Conservation (phyloP, 331 rosid genomes). For the Quercus phellos region DNA sequence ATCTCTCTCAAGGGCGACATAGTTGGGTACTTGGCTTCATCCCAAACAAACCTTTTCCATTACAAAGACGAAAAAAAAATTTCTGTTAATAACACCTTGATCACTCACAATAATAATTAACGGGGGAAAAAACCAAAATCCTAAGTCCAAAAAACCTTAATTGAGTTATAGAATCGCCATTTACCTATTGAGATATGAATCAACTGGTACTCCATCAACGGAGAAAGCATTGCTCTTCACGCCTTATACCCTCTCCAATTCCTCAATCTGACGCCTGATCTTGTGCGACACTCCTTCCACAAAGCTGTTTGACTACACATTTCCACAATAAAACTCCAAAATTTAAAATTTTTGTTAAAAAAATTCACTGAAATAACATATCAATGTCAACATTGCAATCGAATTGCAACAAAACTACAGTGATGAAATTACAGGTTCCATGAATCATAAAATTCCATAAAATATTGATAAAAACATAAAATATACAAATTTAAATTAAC, state of each 20-base stretch:
- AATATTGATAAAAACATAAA: background rate
- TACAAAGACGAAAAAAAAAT: background rate
- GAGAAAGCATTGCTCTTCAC: constrained; percentile 54
- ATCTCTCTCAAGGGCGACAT: constrained; percentile 73
- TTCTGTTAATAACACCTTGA: background rate
- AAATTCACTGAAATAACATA: background rate
- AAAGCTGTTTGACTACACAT: constrained; percentile 66
- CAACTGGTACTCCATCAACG: constrained; percentile 90
- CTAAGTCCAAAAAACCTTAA: background rate
- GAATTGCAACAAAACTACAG: background rate
- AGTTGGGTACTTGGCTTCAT: constrained; percentile 89
- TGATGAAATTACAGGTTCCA: background rate
- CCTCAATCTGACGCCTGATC: constrained; percentile 95
- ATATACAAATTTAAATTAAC: background rate
- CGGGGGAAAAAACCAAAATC: background rate
- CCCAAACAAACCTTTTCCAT: constrained; percentile 83
- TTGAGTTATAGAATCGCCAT: background rate
- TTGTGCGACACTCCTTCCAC: constrained; percentile 80
- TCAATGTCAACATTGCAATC: background rate
- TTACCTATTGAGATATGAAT: constrained; percentile 76
- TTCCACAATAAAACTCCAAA: background rate
- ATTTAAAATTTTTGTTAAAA: background rate
- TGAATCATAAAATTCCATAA: background rate
- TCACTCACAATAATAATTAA: background rate
- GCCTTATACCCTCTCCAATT: constrained; percentile 61